Evolutionary conservation across 2,329 filamentous ascomycete genomes (phyloP).

Genomic region (Fusarium globosum): DNA sequence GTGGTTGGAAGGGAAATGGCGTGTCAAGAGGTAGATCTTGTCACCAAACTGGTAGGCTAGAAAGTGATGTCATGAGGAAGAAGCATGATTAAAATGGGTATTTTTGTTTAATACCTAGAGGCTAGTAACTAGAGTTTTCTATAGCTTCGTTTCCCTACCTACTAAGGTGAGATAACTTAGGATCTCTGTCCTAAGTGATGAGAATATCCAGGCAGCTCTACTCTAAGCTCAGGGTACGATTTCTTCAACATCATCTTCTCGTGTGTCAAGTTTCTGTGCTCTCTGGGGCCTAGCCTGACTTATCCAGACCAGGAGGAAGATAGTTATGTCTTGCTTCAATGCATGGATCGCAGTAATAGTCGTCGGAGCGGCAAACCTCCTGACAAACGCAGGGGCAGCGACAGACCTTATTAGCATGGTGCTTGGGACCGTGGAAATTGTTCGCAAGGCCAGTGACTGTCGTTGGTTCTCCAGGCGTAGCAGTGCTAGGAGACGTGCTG

Average conservation of each 20-base stretch:
- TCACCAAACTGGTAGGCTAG: fast-evolving
- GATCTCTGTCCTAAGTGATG: neutral
- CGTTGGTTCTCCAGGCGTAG: fast-evolving
- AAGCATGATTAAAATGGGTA: fast-evolving
- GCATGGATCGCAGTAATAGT: neutral
- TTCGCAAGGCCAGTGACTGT: fast-evolving
- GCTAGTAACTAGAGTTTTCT: fast-evolving
- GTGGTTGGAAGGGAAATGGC: neutral
- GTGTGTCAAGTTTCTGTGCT: fast-evolving
- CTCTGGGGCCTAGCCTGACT: fast-evolving
- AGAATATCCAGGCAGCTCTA: neutral
- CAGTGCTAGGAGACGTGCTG: fast-evolving
- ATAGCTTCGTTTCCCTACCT: neutral
- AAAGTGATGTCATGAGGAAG: neutral
- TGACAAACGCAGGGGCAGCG: neutral
- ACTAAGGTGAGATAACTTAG: fast-evolving
- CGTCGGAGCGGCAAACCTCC: neutral
- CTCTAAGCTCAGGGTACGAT: fast-evolving
- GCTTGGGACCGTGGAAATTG: fast-evolving
- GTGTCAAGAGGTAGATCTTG: fast-evolving
- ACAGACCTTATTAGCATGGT: neutral
- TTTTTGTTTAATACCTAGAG: fast-evolving
- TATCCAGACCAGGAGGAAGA: neutral
- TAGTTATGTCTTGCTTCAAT: fast-evolving
- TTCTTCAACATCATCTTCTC: fast-evolving